A percentile compares a stretch with the other conserved stretches of the same genome.
phyloP scores from a whole-genome alignment of 2,329 filamentous ascomycete species.

The Atkinsonella hypoxylon region DNA sequence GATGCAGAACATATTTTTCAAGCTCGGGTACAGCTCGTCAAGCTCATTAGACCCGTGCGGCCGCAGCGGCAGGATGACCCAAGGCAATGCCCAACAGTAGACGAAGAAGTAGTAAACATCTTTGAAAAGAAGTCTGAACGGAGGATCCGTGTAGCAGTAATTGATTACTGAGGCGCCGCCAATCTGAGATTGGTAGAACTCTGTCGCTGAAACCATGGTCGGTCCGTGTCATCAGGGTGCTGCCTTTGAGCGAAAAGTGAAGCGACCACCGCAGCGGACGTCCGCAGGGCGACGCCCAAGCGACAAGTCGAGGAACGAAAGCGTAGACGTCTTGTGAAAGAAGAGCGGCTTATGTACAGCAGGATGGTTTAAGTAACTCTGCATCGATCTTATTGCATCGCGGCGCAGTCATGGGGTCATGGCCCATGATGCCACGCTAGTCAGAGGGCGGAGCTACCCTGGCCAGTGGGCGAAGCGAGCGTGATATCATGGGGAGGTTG shows the following conservation, averaged over 20 bases:
- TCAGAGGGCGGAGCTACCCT: background rate
- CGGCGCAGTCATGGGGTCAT: background rate
- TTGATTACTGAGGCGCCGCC: conserved; percentile 45
- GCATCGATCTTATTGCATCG: background rate
- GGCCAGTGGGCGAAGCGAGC: background rate
- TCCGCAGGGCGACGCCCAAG: background rate
- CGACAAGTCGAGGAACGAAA: background rate
- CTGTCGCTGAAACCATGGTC: conserved; percentile 19
- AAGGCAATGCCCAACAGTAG: conserved; percentile 45
- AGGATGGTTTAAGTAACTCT: background rate
- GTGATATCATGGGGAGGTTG: background rate
- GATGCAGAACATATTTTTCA: conserved; percentile 44
- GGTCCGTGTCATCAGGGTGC: background rate
- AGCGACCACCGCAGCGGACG: background rate
- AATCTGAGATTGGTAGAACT: conserved; percentile 47
- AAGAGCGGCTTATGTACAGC: background rate
- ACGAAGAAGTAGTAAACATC: conserved; percentile 45
- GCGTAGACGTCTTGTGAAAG: background rate
- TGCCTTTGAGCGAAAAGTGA: background rate
- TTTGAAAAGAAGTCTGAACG: conserved; percentile 36
- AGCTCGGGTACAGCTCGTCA: conserved; percentile 52
- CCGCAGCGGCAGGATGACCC: conserved; percentile 45
- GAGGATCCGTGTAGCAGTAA: conserved; percentile 48
- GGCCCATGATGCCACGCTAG: background rate
- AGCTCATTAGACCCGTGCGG: conserved; percentile 40